phyloP scores from a whole-genome alignment of 768 basidiomycete species.

The Botryobasidium botryosum region DNA sequence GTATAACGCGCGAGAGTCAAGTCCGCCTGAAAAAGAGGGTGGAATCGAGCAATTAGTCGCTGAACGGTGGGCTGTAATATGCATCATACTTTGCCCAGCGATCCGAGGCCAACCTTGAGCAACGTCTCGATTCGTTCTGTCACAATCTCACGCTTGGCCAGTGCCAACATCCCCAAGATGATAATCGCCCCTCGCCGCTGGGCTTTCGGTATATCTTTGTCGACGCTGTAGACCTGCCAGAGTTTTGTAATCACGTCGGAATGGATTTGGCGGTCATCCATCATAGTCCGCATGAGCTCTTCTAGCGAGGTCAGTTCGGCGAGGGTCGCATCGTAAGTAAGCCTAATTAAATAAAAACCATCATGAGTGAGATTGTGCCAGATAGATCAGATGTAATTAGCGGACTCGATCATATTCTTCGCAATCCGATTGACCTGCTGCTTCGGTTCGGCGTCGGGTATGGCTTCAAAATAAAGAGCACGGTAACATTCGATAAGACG shows the following conservation, averaged over 20 bases:
- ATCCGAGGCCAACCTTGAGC: conserved; percentile 73
- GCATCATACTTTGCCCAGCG: conserved; percentile 50
- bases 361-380: conserved; percentile 1
- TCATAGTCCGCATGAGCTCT: conserved; percentile 93
- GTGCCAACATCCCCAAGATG: conserved; percentile 90
- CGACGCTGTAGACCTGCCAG: conserved; percentile 93
- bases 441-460: conserved; percentile 58
- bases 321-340: conserved; percentile 80
- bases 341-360: conserved; percentile 28
- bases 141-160: conserved; percentile 64
- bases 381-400: conserved; percentile 3
- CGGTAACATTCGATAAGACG: conserved; percentile 80
- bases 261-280: conserved; percentile 74
- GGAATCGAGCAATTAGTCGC: neutral
- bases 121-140: conserved; percentile 70
- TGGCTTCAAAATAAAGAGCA: conserved; percentile 71
- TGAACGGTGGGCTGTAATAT: neutral
- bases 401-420: conserved; percentile 93
- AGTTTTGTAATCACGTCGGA: conserved; percentile 74
- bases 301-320: conserved; percentile 93
- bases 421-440: conserved; percentile 82
- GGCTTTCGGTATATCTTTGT: conserved; percentile 52
- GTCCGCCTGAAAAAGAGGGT: conserved; percentile 41
- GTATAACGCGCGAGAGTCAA: conserved; percentile 84
- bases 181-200: conserved; percentile 94